Evolutionary conservation across 176 grass and related monocot genomes (phyloP), one percentile per base, ranked within the genome.

Genomic region (Puccinellia tenuiflora): DNA sequence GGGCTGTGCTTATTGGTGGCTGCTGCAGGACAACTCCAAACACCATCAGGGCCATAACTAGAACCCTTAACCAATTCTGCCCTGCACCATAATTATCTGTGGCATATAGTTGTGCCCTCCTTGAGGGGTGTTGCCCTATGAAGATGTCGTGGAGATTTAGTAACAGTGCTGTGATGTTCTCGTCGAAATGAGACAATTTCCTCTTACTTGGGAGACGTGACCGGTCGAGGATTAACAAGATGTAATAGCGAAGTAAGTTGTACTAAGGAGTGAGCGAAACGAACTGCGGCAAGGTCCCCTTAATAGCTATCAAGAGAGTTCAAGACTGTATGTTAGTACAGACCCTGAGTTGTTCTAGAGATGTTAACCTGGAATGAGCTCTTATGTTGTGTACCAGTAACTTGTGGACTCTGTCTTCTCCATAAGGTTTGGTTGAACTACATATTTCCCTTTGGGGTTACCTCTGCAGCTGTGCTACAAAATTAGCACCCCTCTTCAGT

Each of bases 11-110:
- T 8, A 90, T 99, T 1, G 91, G 96, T 2, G 96, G 96, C 52
- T 99, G 96, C 53, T 99, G 96, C 89, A 93, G 96, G 88, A 99
- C 96, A 78, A 96, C 96, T 87, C 96, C 96, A 81, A 94, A 90
- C 40, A 99, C 96, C 37, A 92, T 99, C 72, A 90, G 78, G 79
- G 96, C 89, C 75, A 90, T 99, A 72, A 64, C 57, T 11, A 96
- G 77, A 85, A 83, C 80, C 39, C 93, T 99, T 66, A 87, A 90
- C 59, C 76, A 92, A 76, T 42, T 24, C 39, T 45, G 14, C 79
- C 63, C 35, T 13, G 14, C n/a, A 9, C n/a, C 24, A 9, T 28
- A 46, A 29, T 31, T 75, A 57, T 62, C 46, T 31, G 37, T 5
- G 61, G 48, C 63, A 46, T 82, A 83, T 37, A 78, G 79, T 35